Evolutionary conservation across 2,329 filamentous ascomycete genomes (phyloP).

Genomic region (Paramyrothecium sp.): DNA sequence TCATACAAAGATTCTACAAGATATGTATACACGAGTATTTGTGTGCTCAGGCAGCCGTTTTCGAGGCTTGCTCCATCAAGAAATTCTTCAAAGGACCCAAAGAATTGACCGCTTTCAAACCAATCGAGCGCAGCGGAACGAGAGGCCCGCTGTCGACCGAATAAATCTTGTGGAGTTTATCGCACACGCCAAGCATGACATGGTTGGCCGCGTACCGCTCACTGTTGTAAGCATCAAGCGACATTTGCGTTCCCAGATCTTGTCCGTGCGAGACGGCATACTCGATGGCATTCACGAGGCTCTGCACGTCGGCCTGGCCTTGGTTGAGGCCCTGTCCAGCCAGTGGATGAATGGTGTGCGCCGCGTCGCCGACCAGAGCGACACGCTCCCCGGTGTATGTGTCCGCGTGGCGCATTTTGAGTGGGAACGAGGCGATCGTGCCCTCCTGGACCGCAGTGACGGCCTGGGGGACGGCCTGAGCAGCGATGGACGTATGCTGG

Average conservation of each 20-base stretch:
- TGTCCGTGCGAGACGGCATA: conserved; percentile 79
- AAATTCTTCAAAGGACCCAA: conserved; percentile 76
- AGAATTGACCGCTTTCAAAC: conserved; percentile 72
- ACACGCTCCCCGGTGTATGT: conserved; percentile 89
- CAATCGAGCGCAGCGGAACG: conserved; percentile 75
- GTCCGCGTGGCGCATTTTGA: conserved; percentile 90
- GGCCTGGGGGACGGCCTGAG: conserved; percentile 59
- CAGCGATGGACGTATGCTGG: conserved; percentile 61
- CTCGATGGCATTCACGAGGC: conserved; percentile 71
- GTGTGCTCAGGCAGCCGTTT: conserved; percentile 41
- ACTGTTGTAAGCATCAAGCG: conserved; percentile 76
- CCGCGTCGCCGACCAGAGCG: conserved; percentile 89
- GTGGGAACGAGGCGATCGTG: conserved; percentile 84
- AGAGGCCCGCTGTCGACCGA: conserved; percentile 77
- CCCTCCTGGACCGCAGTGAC: conserved; percentile 73
- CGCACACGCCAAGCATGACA: conserved; percentile 73
- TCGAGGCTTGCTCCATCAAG: conserved; percentile 74
- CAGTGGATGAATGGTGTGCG: conserved; percentile 91
- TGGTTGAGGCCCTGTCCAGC: conserved; percentile 94
- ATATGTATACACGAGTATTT: conserved; percentile 8
- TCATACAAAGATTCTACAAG: conserved; percentile 6
- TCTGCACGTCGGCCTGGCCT: conserved; percentile 84
- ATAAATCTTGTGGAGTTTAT: conserved; percentile 92
- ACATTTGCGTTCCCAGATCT: conserved; percentile 78
- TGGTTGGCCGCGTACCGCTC: conserved; percentile 84